Evolutionary conservation across 2,329 filamentous ascomycete genomes (phyloP), one percentile per base, ranked within the genome.

Genomic region (Dothistroma pini): DNA sequence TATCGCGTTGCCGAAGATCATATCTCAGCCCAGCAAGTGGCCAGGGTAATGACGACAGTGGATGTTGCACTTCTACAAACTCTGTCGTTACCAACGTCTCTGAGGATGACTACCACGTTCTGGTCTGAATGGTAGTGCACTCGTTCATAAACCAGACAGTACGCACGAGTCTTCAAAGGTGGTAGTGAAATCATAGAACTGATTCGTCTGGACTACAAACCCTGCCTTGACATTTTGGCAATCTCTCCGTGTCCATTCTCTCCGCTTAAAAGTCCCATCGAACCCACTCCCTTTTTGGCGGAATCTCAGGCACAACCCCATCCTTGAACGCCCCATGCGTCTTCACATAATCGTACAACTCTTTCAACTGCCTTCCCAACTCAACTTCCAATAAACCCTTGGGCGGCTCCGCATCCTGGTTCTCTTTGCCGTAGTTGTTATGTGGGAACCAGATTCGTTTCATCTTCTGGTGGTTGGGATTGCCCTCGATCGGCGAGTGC

Each of bases 261-360:
- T 31, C 29, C 35, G 5, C 29, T 59, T 53, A 70, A 32, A 69
- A 55, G 54, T 74, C 71, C 56, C 63, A 73, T 10, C 66, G 86
- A 87, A 74, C 63, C 80, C 87, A 93, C 70, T 93, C 91, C 63
- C 86, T 81, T 75, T 87, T 87, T 0, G 93, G 93, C 21, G 93
- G 90, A 51, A 91, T 77, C 68, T 89, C 82, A 0, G 93, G 93
- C 78, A 96, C 89, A 7, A 86, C 69, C 0, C 87, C 88, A 38
- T 86, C 85, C 48, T 83, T 81, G 74, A 96, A 96, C 34, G 74
- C 75, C 0, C 90, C 90, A 21, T 84, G 84, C 64, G 85, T 80
- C 51, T 82, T 78, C 71, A 92, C 86, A 50, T 82, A 80, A 61
- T 80, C 78, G 77, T 93, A 96, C 51, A 85, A 82, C 41, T 79